Base-by-base conservation (phyloP, 805 yeast species). In the Hanseniaspora mollemarum region DNA sequence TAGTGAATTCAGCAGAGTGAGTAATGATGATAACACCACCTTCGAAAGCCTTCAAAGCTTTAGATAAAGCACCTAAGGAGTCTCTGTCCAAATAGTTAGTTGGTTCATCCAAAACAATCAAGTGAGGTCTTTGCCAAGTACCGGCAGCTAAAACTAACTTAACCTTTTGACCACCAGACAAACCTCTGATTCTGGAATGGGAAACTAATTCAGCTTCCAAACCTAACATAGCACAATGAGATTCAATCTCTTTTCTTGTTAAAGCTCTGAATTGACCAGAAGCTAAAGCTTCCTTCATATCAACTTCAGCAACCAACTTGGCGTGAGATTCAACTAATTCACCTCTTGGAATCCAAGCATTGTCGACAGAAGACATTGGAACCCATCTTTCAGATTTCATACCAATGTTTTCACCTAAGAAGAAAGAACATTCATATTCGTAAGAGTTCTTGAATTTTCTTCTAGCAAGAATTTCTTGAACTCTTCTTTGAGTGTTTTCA, bases 141-240 rank as follows among this genome's bases (percentile, higher is more conserved):
- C 97, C 87, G 74, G 97, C 98, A 74, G 99, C 99, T 67, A 92
- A 77, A 67, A 92, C 98, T 71, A 92, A 84, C 78, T 92, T 92
- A 75, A 92, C 98, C 83, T 92, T 92, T 81, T 92, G 98, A 79
- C 98, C 98, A 83, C 98, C 98, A 64, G 98, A 92, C 68, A 92
- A 81, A 85, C 98, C 97, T 80, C 96, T 88, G 74, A 92, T 92
- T 80, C 96, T 90, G 63, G 98, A 88, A 82, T 92, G 99, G 56
- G 98, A 86, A 73, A 92, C 98, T 75, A 92, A 82, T 79, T 92
- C 98, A 67, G 97, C 81, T 61, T 92, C 98, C 71, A 92, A 79
- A 78, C 98, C 98, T 75, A 92, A 78, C 90, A 87, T 84, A 63
- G 88, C 80, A 79, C 98, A 92, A 78, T 92, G 98, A 67, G 80